Evolutionary conservation across 2,329 filamentous ascomycete genomes (phyloP), one percentile per base, ranked within the genome.

Genomic region (Sporothrix humicola): DNA sequence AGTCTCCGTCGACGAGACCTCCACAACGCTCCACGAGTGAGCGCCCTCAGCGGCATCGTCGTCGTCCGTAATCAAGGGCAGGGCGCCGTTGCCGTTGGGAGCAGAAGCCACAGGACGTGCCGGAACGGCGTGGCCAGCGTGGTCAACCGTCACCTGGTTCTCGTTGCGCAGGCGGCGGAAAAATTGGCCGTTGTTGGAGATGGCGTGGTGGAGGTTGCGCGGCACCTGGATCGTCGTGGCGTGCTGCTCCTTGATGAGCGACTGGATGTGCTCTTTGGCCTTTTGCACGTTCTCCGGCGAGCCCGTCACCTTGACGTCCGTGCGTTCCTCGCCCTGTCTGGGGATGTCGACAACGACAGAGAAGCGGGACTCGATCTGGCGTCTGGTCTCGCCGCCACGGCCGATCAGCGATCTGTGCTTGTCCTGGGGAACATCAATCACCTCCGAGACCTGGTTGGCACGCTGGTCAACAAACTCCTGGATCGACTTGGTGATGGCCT

Each of bases 11-110:
- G 88, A 87, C 37, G 82, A 80, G 69, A 83, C 84, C 79, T 94
- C 90, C 74, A 97, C 88, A 13, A 96, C 84, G 77, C 93, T 92
- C 94, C 95, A 99, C 1, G 92, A 93, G 84, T 97, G 91, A 26
- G 86, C 88, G 76, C 92, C 90, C 7, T 89, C 85, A 26, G 87
- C 82, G 13, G 87, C 84, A 15, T 90, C 88, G 0, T 88, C 87
- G 71, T 96, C 93, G 79, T 98, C 96, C 0, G 95, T 98, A 82
- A 98, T 98, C 77, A 99, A 83, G n/a, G 96, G 96, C 73, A 97
- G 87, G 54, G 89, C 83, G 44, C 88, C 89, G 76, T 89, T 91
- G 61, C 88, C 89, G 76, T 89, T 91, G 54, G 86, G 85, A 26
- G 89, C 87, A 9, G 84, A 81, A 74, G 88, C 83, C 73, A 88